These are phyloP conservation scores for Flaveria sonorensis DNA, from an alignment of 129 eudicot genomes.

Conservation along the genomic window DNA sequence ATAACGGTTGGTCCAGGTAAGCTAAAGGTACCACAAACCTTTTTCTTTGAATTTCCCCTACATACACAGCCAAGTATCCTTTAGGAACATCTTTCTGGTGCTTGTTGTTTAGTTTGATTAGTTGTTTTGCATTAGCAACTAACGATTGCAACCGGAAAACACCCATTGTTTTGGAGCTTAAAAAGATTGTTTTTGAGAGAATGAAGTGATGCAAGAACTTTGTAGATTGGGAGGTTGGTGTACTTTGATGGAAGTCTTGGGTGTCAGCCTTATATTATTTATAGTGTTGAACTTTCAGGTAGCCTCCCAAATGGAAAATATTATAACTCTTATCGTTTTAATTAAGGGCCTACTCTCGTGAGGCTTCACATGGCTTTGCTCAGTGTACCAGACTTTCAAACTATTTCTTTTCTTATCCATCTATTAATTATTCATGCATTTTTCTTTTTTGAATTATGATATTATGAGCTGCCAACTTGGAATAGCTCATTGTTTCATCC, in stretches of 20 bases:
- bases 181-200: conserved; percentile 17
- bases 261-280: background rate
- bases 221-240: background rate
- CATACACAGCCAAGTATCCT: conserved; percentile 58
- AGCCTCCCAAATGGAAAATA: background rate
- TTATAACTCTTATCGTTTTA: background rate
- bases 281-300: background rate
- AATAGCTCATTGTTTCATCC: conserved; percentile 23
- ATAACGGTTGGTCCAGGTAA: conserved; percentile 45
- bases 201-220: background rate
- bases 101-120: conserved; percentile 25
- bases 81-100: conserved; percentile 43
- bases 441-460: conserved; percentile 17
- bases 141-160: conserved; percentile 27
- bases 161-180: conserved; percentile 24
- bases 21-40: conserved; percentile 45
- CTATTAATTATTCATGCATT: background rate
- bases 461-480: conserved; percentile 21
- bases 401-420: background rate
- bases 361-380: conserved; percentile 35
- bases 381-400: conserved; percentile 11
- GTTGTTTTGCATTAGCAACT: conserved; percentile 33
- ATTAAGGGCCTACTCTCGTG: conserved; percentile 34
- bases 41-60: conserved; percentile 47
- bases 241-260: background rate